These are phyloP conservation scores for Eucalyptus sideroxylon DNA, from an alignment of 345 rosid genomes.

Conservation along the genomic window DNA sequence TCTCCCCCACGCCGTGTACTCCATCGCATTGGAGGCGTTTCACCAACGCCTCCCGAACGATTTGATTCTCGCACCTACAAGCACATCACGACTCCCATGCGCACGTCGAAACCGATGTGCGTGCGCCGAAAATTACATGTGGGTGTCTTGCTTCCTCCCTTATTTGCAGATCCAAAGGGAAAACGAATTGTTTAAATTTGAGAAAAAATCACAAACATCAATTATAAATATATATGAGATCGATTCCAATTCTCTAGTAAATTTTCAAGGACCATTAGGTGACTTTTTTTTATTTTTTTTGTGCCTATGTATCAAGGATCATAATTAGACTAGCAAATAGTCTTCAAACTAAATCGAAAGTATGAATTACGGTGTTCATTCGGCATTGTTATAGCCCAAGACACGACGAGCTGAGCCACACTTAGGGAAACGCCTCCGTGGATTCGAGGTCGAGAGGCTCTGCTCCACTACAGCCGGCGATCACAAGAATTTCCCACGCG, in stretches of 20 bases:
- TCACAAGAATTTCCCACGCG: not conserved
- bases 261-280: too few species aligned
- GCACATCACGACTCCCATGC: not conserved
- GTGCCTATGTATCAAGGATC: too few species aligned
- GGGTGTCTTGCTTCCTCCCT: not conserved
- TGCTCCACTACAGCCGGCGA: not conserved
- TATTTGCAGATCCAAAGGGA: not conserved
- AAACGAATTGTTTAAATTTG: not conserved
- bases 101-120: not conserved
- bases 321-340: too few species aligned
- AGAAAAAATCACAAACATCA: not conserved
- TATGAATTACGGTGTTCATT: too few species aligned
- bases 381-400: too few species aligned
- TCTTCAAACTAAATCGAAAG: too few species aligned
- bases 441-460: not conserved
- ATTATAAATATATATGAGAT: not conserved
- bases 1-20: not conserved
- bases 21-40: not conserved
- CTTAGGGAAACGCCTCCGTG: accelerated
- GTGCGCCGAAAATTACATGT: not conserved
- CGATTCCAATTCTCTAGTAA: not conserved
- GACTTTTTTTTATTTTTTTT: too few species aligned
- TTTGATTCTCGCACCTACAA: not conserved
- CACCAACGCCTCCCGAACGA: not conserved
- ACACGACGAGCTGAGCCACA: too few species aligned